Base-by-base conservation (phyloP, 768 basidiomycete species). In the Lactarius pseudohatsudake region DNA sequence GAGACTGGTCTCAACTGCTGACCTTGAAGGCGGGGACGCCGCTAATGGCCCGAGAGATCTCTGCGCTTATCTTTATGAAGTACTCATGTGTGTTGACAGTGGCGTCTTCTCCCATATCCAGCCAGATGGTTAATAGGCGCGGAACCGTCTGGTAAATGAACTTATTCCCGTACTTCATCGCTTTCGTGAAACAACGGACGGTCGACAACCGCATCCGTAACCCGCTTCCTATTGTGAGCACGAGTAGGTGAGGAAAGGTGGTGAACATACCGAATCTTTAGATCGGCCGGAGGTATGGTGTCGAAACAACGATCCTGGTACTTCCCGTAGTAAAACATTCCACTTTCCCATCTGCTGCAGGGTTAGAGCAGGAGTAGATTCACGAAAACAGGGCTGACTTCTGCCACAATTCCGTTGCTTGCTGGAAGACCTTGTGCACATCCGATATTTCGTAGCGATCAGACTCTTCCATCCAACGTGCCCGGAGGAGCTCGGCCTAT, bases 111-210 rank as follows among this genome's bases (percentile, higher is more conserved):
- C 90, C 94, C 65, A 92, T 75, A 75, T 97, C 95, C 59, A 98
- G 79, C 95, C 96, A 99, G 36, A 99, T 85, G 0, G 95, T 98
- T 10, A 99, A 82, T 68, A 98, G 81, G 47, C 97, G 87, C 0
- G 97, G 96, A 67, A 99, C 86, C 0, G 94, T 94, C 74, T 96
- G 96, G 75, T 96, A 98, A 28, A 96, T 89, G 75, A 90, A 97
- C 80, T 99, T 99, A 43, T 95, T 93, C 20, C 97, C 97, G 73
- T 82, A 78, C 72, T 81, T 80, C 56, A 96, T 86, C 1, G 95
- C 90, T 67, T 81, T 85, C 2, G 82, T 80, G 68, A 89, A 96
- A 69, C 83, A 79, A 72, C 81, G 81, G 72, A 94, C 76, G 22
- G 91, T 89, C 61, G 84, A 82, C 7, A 82, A 69, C 71, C 85